A percentile compares a stretch with the other conserved stretches of the same genome.
Evolutionary conservation across 768 basidiomycete species (phyloP).

Genomic region (Cyathus striatus): DNA sequence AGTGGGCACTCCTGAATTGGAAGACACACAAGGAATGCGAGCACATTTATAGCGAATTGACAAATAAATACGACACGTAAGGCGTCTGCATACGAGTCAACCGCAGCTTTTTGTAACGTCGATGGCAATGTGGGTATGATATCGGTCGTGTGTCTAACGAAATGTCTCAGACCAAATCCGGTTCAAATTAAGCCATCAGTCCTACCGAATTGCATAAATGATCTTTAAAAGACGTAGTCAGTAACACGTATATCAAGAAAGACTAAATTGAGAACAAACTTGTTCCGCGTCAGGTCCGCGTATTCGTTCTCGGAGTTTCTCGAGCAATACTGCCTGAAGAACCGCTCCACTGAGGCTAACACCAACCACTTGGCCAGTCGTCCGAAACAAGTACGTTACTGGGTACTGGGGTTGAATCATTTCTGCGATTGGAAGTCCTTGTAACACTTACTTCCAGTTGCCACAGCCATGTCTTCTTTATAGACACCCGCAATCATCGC

Average conservation of each 20-base stretch:
- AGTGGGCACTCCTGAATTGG: slow-evolving; percentile 73
- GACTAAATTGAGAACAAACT: slow-evolving; percentile 28
- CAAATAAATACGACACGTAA: slow-evolving; percentile 80
- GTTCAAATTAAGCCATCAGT: slow-evolving; percentile 2
- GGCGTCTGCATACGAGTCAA: slow-evolving; percentile 75
- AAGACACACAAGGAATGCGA: slow-evolving; percentile 63
- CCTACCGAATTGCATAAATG: slow-evolving; percentile 56
- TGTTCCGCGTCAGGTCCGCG: slow-evolving; percentile 68
- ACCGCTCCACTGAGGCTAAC: slow-evolving; percentile 85
- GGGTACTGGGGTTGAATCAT: too few species aligned
- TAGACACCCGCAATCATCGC: slow-evolving; percentile 84
- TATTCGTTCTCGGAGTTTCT: slow-evolving; percentile 69
- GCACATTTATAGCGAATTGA: slow-evolving; percentile 62
- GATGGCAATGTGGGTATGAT: slow-evolving; percentile 66
- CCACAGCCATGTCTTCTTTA: slow-evolving; percentile 80
- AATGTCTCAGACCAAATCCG: not conserved
- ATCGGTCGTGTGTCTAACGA: slow-evolving; percentile 59
- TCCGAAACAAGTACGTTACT: slow-evolving; percentile 94
- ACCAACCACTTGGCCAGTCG: slow-evolving; percentile 92
- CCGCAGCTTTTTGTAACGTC: slow-evolving; percentile 49
- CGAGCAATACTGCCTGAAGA: slow-evolving; percentile 72
- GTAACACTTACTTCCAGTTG: slow-evolving; percentile 76
- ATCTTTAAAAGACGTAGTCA: slow-evolving; percentile 35
- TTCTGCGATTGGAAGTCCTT: too few species aligned
- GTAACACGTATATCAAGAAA: not conserved